Base-by-base conservation (phyloP, 129 eudicot species). In the Dittrichia graveolens region DNA sequence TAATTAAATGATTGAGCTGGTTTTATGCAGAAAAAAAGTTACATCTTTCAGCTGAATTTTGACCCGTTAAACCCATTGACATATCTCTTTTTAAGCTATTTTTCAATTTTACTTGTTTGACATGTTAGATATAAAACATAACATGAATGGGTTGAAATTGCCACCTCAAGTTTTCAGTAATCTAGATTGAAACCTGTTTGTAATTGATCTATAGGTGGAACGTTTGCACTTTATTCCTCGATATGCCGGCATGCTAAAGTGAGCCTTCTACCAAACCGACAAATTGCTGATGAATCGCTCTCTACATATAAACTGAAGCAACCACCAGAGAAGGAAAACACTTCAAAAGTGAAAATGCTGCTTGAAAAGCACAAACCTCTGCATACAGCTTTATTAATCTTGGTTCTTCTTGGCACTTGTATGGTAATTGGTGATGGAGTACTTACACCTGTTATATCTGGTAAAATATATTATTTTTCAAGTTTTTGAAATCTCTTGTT, bases 351-450 rank as follows among this genome's bases (percentile, higher is more conserved):
- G 72, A 89, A 85, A 74, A 42, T 14, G 57, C 68, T 89, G 75
- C 92, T 89, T 64, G 96, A 89, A 83, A 84, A 80, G 71, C 92
- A 89, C 73, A 89, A 80, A 64, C 41, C 83, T 15, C 84, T 89
- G 85, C 96, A 86, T 81, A 84, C 88, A 38, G 96, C 96, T 77
- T 78, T 89, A 84, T 78, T 89, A n/a, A 74, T 89, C 43, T 69
- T 89, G 86, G 96, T 86, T 70, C 92, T 89, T 73, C 87, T 89
- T 59, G 96, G 96, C 68, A 89, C 96, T 56, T 89, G 92, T 80
- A 89, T 89, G 96, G 96, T 89, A 15, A 82, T 89, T 78, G 96
- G 96, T 59, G 96, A 89, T 82, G 96, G 96, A 60, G 34, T 89
- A 42, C 96, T 89, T 16, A 86, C 96, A 53, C 96, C 96, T 11